A percentile compares a stretch with the other conserved stretches of the same genome.
Evolutionary conservation across 495 filamentous ascomycete species (phyloP).

Genomic region (Stereocaulon alpinum): DNA sequence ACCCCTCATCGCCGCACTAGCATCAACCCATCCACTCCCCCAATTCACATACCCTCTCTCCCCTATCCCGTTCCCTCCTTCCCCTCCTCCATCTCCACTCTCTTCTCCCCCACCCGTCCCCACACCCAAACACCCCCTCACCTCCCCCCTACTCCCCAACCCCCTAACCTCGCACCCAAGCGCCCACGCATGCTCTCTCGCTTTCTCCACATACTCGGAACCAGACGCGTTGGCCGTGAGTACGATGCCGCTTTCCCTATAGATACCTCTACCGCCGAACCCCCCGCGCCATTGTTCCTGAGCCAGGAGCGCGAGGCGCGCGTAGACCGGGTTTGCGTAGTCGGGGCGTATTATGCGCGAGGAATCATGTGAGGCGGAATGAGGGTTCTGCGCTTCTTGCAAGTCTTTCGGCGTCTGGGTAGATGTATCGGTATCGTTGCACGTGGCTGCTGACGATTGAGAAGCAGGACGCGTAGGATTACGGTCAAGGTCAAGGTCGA

Average conservation of each 20-base stretch:
- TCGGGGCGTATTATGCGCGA: slow-evolving; percentile 75
- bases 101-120: slow-evolving; percentile 31
- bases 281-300: slow-evolving; percentile 66
- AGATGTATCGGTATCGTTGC: background rate
- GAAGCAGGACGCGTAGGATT: too few relatives aligned
- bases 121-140: slow-evolving; percentile 33
- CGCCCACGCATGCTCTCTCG: slow-evolving; percentile 29
- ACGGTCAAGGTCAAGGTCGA: too few relatives aligned
- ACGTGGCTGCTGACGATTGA: too few relatives aligned
- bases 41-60: slow-evolving; percentile 70
- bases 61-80: slow-evolving; percentile 35
- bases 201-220: too few relatives aligned
- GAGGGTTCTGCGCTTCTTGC: slow-evolving; percentile 33
- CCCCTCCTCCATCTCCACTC: slow-evolving; percentile 38
- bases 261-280: too few relatives aligned
- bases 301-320: slow-evolving; percentile 55
- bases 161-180: slow-evolving; percentile 56
- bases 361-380: slow-evolving; percentile 63
- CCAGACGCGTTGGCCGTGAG: slow-evolving; percentile 34
- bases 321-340: slow-evolving; percentile 65
- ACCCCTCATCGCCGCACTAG: slow-evolving; percentile 59
- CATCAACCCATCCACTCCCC: slow-evolving; percentile 75
- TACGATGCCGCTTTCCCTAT: slow-evolving; percentile 65
- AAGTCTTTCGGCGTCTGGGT: background rate
- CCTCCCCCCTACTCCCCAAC: slow-evolving; percentile 25